Percentiles rank a stretch among this genome's conserved stretches.
Conservation (phyloP, 495 filamentous ascomycete species). For the Pseudoneurospora amorphoporcata region DNA sequence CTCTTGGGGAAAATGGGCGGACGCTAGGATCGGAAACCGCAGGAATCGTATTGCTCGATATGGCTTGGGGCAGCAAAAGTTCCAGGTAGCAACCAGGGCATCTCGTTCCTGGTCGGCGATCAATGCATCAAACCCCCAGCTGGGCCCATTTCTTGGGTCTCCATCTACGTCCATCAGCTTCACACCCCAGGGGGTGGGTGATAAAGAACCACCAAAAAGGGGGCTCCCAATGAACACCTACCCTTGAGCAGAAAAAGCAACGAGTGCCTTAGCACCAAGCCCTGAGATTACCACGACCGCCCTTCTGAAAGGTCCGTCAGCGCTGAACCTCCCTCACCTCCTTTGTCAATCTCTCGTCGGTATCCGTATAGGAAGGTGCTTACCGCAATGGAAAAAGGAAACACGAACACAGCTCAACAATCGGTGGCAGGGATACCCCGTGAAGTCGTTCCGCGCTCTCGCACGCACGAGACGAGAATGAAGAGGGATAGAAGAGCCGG, state of each 20-base stretch:
- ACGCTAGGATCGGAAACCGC: slow-evolving; percentile 23
- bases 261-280: neutral
- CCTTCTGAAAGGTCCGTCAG: neutral
- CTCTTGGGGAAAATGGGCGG: neutral
- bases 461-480: slow-evolving; percentile 1
- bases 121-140: slow-evolving; percentile 10
- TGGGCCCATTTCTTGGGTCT: neutral
- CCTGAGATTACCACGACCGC: neutral
- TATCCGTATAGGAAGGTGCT: neutral
- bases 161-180: neutral
- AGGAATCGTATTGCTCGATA: slow-evolving; percentile 8
- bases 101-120: slow-evolving; percentile 23
- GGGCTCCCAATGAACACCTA: neutral
- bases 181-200: slow-evolving; percentile 1
- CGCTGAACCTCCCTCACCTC: neutral
- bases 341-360: neutral
- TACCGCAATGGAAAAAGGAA: neutral
- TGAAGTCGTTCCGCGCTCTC: neutral
- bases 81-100: neutral
- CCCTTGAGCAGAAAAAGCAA: slow-evolving; percentile 3
- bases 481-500: slow-evolving; percentile 6
- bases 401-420: neutral
- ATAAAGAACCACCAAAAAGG: slow-evolving; percentile 1
- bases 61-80: slow-evolving; percentile 11
- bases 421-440: slow-evolving; percentile 1